Conservation (phyloP, 768 basidiomycete genomes). For the Termitomyces eurrhizus region DNA sequence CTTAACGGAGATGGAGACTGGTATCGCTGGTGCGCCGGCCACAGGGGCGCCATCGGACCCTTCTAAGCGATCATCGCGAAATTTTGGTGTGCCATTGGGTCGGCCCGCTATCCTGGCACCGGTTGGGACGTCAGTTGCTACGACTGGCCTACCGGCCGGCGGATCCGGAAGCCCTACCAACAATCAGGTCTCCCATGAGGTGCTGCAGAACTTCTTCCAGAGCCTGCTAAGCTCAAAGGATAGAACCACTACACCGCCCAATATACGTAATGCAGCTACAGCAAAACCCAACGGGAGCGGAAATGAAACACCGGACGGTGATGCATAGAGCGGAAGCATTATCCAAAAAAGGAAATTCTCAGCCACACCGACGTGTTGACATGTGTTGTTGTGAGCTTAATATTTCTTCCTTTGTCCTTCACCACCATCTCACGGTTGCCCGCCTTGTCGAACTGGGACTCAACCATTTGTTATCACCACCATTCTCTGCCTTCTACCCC, state of each 20-base stretch:
- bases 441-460: not conserved
- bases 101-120: slow-evolving; percentile 38
- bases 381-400: slow-evolving; percentile 25
- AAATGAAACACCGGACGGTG: slow-evolving; percentile 32
- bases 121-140: slow-evolving; percentile 30
- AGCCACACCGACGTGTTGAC: slow-evolving; percentile 31
- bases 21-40: slow-evolving; percentile 30
- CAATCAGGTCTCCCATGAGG: slow-evolving; percentile 76
- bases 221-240: slow-evolving; percentile 69
- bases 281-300: slow-evolving; percentile 32
- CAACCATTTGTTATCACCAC: slow-evolving; percentile 2
- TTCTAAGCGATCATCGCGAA: slow-evolving; percentile 20
- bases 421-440: slow-evolving; percentile 24
- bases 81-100: slow-evolving; percentile 28
- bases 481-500: not conserved
- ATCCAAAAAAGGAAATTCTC: slow-evolving; percentile 16
- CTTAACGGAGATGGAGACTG: slow-evolving; percentile 82
- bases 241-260: slow-evolving; percentile 5
- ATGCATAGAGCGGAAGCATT: not conserved
- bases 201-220: slow-evolving; percentile 86
- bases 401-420: slow-evolving; percentile 23
- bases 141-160: slow-evolving; percentile 28
- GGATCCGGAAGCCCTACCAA: slow-evolving; percentile 40
- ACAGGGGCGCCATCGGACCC: slow-evolving; percentile 21
- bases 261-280: slow-evolving; percentile 7